Evolutionary conservation across 768 basidiomycete species (phyloP), one percentile per base, ranked within the genome.

Genomic region (Hypholoma sublateritium): DNA sequence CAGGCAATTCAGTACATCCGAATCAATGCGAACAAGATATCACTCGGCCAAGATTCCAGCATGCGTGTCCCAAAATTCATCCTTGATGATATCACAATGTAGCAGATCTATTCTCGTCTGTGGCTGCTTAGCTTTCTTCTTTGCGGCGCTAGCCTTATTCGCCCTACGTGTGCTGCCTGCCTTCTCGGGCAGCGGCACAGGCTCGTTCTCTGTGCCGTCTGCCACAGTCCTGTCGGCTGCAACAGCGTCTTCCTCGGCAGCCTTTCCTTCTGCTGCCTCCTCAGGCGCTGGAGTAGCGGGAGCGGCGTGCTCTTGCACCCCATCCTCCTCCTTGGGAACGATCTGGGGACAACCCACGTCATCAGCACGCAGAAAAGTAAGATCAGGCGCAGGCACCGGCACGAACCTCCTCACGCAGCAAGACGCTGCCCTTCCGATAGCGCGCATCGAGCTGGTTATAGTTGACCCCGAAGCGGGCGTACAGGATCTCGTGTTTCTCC

Each of bases 401-500:
- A 44, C 37, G 42, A 6, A 65, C 65, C 60, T 81, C 76, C 61
- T 87, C 79, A 55, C 93, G 83, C 45, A 93, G 80, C 11, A 98
- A 68, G 2, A 93, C 79, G 62, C 89, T 95, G 11, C 97, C 97
- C 68, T 95, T 96, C 50, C 90, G 77, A 65, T 82, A 96, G 57
- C 87, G 79, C 1, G 80, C 76, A 8, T 88, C 79, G 4, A 95
- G 69, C 5, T 79, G 72, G 60, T 91, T 96, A 68, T 98, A 99
- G 70, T 98, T 98, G 63, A 96, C 85, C 4, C 80, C 78, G 65
- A 95, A 98, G 13, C 79, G 80, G 12, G 82, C 77, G 74, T 88
- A 95, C 2, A 99, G 77, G 4, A 98, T 87, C 70, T 98, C 96
- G 60, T 99, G 83, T 74, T 99, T 99, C 59, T 90, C 83, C 53